Base-by-base conservation (phyloP, 768 basidiomycete species). In the Hebeloma cylindrosporum region DNA sequence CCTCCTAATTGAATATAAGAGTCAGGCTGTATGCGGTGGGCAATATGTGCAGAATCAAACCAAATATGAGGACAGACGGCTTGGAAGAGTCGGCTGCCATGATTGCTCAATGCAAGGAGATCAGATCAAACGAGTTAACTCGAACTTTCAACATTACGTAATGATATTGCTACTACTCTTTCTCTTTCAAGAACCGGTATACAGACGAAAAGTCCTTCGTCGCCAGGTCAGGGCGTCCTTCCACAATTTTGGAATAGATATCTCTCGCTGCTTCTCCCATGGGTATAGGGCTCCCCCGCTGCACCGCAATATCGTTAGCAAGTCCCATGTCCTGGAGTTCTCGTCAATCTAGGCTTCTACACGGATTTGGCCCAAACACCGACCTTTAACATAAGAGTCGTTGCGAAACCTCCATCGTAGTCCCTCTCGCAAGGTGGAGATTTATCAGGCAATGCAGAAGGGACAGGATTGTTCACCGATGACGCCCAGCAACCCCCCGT, bases 401-500 rank as follows among this genome's bases (percentile, higher is more conserved):
- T 88, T 4, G 87, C 87, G 62, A 93, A 94, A 2, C 93, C 92
- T 11, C 89, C 91, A 51, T 88, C 84, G 46, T 86, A 94, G 32
- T 83, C 78, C 30, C 84, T 77, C 63, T 88, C 86, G 57, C 88
- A 92, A 0, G 92, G 92, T 4, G 91, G 85, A 14, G 81, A 79
- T 61, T 82, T 82, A 39, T 72, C 81, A 5, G 79, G 75, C 35
- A 92, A 65, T 11, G 91, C 80, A 14, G 73, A 73, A 5, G 84
- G 89, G 17, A 90, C 90, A 4, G 92, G 92, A 57, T 94, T 94
- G 69, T 94, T 95, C 27, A 86, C 82, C 0, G 83, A 82, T 18
- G 84, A 83, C 11, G 89, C 75, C 89, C 90, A 92, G 58, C 89
- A 93, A 13, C 74, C 72, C 3, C 89, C 91, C 2, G 88, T 90